phyloP scores from a whole-genome alignment of 495 filamentous ascomycete species.

The Hypoxylon fragiforme region DNA sequence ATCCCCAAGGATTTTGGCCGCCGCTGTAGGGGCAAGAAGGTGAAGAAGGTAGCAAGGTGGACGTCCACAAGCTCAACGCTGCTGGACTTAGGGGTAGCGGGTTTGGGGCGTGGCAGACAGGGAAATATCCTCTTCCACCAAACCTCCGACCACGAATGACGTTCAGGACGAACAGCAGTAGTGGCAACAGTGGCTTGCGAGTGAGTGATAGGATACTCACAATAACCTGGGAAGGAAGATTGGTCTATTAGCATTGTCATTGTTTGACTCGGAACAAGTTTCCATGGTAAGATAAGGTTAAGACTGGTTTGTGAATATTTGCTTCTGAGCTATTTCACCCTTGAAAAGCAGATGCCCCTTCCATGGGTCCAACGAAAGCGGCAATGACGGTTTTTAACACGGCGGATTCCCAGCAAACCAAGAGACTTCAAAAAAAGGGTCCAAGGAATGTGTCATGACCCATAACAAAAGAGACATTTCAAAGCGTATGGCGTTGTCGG shows the following conservation, averaged over 20 bases:
- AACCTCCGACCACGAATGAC: conserved; percentile 29
- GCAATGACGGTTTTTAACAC: conserved; percentile 17
- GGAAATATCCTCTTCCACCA: conserved; percentile 35
- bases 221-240: conserved; percentile 34
- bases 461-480: conserved; percentile 33
- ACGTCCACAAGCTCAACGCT: conserved; percentile 24
- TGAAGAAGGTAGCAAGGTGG: conserved; percentile 18
- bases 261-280: conserved; percentile 26
- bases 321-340: too few relatives aligned
- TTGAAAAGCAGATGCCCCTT: too few relatives aligned
- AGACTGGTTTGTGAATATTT: too few relatives aligned
- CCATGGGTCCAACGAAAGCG: too few relatives aligned
- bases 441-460: conserved; percentile 35
- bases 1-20: conserved; percentile 57
- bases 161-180: conserved; percentile 1
- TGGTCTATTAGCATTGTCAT: conserved; percentile 39
- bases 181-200: conserved; percentile 14
- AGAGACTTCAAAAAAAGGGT: conserved; percentile 15
- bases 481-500: conserved; percentile 35
- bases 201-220: conserved; percentile 26
- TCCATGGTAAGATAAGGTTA: conserved; percentile 32
- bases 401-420: neutral
- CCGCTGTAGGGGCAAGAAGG: conserved; percentile 25
- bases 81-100: conserved; percentile 26
- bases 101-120: conserved; percentile 32